Evolutionary conservation across 1,139 yeast species (phyloP), one percentile per base, ranked within the genome.

Genomic region (Debaryomycetaceae sp.): DNA sequence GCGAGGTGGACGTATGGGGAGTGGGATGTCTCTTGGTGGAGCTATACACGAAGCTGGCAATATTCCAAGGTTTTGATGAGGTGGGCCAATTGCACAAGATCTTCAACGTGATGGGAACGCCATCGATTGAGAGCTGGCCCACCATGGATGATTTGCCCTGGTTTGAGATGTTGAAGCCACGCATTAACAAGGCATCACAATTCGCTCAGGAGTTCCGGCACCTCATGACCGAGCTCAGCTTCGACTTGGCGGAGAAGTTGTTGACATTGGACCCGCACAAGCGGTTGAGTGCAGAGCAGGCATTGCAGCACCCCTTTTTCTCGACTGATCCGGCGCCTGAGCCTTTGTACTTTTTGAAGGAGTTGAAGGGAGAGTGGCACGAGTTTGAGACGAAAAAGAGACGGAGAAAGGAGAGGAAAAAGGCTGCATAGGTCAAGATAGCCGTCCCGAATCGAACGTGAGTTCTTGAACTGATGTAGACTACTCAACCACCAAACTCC

Each of bases 1-100:
- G 89, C 27, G 95, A 85, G 45, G 93, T 91, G 9, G 98, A 91
- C 54, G 80, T 88, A 41, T 91, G 98, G 98, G 96, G 98, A 0
- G 81, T 88, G 42, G 98, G 98, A 2, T 91, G 98, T 60, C 65
- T 91, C 24, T 62, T 91, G 38, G 71, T 88, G 17, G 98, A 91
- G 51, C 56, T 91, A 26, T 88, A 85, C 51, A 73, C 81, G 3
- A 75, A 78, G 43, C 58, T 61, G 19, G 95, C 98, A 0, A 65
- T 82, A 1, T 91, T 91, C 51, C 93, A 83, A 53, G 97, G 96
- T 5, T 71, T 72, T 29, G 95, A 91, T 53, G 98, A 91, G 48
- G 72, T 91, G 18, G 80, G 84, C 31, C 97, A 91, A 53, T 56
- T 91, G 26, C 69, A 73, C 41, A 75, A 81, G 31, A 85, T 91